Conservation (phyloP, 306 rosid species). For the Purshia tridentata region DNA sequence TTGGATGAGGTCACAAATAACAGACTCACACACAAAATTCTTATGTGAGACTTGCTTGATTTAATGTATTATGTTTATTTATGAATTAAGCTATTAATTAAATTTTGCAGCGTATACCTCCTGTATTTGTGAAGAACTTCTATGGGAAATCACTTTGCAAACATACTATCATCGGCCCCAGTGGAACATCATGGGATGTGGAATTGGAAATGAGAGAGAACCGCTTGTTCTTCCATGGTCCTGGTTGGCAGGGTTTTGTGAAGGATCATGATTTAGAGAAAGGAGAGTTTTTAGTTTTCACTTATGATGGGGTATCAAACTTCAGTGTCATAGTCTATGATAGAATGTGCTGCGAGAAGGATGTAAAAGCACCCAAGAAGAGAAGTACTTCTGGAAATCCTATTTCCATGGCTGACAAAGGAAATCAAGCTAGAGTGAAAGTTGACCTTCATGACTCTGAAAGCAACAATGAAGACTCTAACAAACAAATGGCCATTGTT, state of each 20-base stretch:
- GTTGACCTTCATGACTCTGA: neutral
- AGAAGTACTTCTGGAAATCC: neutral
- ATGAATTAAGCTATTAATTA: no score
- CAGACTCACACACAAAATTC: no score
- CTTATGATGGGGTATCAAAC: neutral
- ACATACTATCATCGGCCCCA: neutral
- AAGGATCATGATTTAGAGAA: neutral
- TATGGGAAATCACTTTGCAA: neutral
- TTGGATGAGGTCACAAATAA: no score
- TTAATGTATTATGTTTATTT: no score
- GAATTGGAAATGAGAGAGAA: neutral
- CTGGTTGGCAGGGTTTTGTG: neutral
- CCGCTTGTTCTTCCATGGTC: neutral
- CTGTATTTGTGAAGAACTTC: neutral
- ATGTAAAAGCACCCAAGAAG: neutral
- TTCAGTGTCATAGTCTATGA: neutral
- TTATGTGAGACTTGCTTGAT: no score
- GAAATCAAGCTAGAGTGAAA: neutral
- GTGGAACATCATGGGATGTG: neutral
- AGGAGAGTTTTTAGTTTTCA: neutral
- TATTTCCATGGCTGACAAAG: neutral
- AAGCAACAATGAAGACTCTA: neutral
- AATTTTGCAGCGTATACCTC: slow-evolving; percentile 7
- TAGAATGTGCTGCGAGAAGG: neutral
- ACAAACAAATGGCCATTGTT: neutral